These are phyloP conservation scores for Epicoccum sorghinum DNA, from an alignment of 2,329 filamentous ascomycete genomes.

Conservation along the genomic window DNA sequence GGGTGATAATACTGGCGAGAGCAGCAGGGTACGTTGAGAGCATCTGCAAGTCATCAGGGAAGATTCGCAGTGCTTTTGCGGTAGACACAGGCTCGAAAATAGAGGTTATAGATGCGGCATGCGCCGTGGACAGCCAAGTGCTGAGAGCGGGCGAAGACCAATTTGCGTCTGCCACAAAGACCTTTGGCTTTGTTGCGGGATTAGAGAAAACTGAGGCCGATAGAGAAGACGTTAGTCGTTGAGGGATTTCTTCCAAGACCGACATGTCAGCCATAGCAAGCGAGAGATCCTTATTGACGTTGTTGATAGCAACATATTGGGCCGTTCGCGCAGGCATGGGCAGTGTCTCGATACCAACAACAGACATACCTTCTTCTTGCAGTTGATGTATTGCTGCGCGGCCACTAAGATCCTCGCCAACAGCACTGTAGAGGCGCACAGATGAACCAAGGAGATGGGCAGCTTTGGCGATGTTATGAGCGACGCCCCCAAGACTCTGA, in stretches of 20 bases:
- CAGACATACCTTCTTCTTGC: conserved; percentile 67
- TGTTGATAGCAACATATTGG: conserved; percentile 91
- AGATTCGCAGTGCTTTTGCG: conserved; percentile 75
- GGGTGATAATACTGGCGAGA: conserved; percentile 76
- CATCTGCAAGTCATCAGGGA: conserved; percentile 62
- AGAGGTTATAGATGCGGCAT: conserved; percentile 52
- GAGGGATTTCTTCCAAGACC: conserved; percentile 66
- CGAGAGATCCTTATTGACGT: conserved; percentile 80
- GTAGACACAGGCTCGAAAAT: conserved; percentile 90
- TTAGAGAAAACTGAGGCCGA: conserved; percentile 21
- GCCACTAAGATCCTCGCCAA: conserved; percentile 81
- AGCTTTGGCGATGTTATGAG: conserved; percentile 87
- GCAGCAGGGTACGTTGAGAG: conserved; percentile 68
- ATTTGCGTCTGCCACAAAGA: conserved; percentile 86
- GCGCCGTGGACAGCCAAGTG: conserved; percentile 69
- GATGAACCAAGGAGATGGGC: conserved; percentile 70
- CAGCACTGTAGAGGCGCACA: conserved; percentile 78
- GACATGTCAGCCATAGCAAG: conserved; percentile 96
- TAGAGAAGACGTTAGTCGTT: conserved; percentile 20
- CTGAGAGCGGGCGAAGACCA: conserved; percentile 73
- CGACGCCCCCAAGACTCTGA: conserved; percentile 88
- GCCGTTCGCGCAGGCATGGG: conserved; percentile 69
- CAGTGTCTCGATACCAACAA: conserved; percentile 61
- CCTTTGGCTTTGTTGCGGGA: conserved; percentile 60
- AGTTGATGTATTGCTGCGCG: conserved; percentile 73